Evolutionary conservation across 345 rosid species (phyloP).

Genomic region (Litchi chinensis): DNA sequence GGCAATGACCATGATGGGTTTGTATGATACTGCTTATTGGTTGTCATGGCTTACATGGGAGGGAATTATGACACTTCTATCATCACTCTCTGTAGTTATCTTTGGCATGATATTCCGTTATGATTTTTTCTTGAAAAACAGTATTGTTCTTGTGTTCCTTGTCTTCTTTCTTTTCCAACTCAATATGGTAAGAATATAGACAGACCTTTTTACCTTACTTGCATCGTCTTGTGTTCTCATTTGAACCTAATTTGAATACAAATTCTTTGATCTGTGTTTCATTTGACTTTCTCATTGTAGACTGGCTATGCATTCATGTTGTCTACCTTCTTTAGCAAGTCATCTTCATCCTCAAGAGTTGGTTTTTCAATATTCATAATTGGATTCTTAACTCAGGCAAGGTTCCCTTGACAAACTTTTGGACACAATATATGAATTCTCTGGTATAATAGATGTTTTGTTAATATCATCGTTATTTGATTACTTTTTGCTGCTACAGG

Average conservation of each 20-base stretch:
- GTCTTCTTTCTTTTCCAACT: slow-evolving; percentile 61
- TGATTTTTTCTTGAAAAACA: slow-evolving; percentile 84
- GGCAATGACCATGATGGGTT: slow-evolving; percentile 91
- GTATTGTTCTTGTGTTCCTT: slow-evolving; percentile 67
- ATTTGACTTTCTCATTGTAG: slow-evolving; percentile 40
- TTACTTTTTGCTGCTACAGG: slow-evolving; percentile 38
- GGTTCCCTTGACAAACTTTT: slow-evolving; percentile 22
- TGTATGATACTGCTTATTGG: slow-evolving; percentile 89
- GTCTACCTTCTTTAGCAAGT: slow-evolving; percentile 80
- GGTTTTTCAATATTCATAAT: slow-evolving; percentile 79
- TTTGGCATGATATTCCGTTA: slow-evolving; percentile 94
- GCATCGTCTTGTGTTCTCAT: neutral
- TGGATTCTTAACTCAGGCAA: slow-evolving; percentile 82
- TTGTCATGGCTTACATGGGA: slow-evolving; percentile 94
- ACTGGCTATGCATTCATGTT: slow-evolving; percentile 79
- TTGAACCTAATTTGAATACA: slow-evolving; percentile 1
- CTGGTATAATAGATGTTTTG: slow-evolving; percentile 18
- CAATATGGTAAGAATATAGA: slow-evolving; percentile 61
- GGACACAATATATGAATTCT: slow-evolving; percentile 9
- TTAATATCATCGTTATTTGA: neutral
- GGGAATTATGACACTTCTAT: slow-evolving; percentile 59
- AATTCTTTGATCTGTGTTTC: slow-evolving; percentile 12
- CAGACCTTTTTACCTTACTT: too few relatives aligned
- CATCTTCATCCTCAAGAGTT: slow-evolving; percentile 72
- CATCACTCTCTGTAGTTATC: slow-evolving; percentile 70